Evolutionary conservation across 1,139 yeast species (phyloP), one percentile per base, ranked within the genome.

Genomic region (Yamadazyma aaseri): DNA sequence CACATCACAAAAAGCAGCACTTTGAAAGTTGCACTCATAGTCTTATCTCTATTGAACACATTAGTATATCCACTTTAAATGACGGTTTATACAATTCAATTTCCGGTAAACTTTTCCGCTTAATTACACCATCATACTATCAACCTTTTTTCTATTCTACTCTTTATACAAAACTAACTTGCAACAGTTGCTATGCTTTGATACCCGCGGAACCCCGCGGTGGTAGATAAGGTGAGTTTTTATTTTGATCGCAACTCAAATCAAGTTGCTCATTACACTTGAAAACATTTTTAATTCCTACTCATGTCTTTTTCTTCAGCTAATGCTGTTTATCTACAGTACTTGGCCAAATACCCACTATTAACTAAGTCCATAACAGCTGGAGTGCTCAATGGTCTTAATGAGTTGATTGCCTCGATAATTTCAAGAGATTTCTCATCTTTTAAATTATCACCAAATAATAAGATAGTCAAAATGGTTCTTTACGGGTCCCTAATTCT

Each of bases 401-500:
- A 81, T 46, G 89, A 81, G 51, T 58, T 75, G 23, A 62, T 81
- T 13, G 80, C 86, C 1, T 65, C 79, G 2, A 42, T 63, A 0
- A 50, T 76, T n/a, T 66, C 86, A 3, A 66, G 70, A 28, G 79
- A 74, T 39, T 58, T 51, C 40, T 53, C 60, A 24, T 23, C 38
- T 5, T 34, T 42, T 9, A 28, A 37, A 26, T 27, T 37, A 12
- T 48, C 50, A 23, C 33, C 40, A 8, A 43, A 37, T 15, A 41
- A 50, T 26, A 76, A 79, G 46, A 73, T 81, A 34, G 63, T 77
- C 20, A 69, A 75, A 40, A 81, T 87, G 86, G 79, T 85, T 6
- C 50, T 84, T 5, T 87, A 82, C 55, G 95, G 95, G 0, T 70
- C 79, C 31, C 56, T 74, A 14, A 69, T 87, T 17, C 73, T 79